Base-by-base conservation (phyloP, 2,329 filamentous ascomycete species). In the Phaeosphaeria sp. region DNA sequence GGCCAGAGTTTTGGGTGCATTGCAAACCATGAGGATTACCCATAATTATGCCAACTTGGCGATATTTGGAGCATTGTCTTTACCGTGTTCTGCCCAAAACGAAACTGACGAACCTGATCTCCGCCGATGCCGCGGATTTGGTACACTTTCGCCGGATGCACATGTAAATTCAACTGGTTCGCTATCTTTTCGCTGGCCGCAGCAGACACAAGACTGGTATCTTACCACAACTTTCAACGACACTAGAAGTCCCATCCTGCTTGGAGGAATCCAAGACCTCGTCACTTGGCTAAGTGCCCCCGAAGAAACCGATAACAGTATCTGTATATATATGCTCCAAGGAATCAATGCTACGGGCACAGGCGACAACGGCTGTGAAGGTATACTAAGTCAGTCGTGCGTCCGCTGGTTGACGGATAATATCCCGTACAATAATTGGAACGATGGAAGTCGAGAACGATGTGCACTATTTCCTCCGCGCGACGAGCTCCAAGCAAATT, bases 201-300 rank as follows among this genome's bases (percentile, higher is more conserved):
- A 46, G 1, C 18, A 11, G 17, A 25, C 39, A 1, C 9, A 22
- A 30, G 51, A 54, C 44, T 54, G 51, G 51, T 48, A 54, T 11
- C n/a, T 54, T 1, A 47, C 51, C 2, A 46, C 44, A 3, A 42
- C 51, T 27, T 23, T 54, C 6, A 54, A 54, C 33, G 51, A 54
- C 17, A 54, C 51, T 1, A 30, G 51, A 11, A 18, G 39, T 20
- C 51, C 51, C 1, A 17, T 48, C 1, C 44, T 54, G 1, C 27
- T 48, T 4, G n/a, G 6, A 15, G 10, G 17, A 39, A 23, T 54
- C 20, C 51, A 54, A n/a, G 51, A 54, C 18, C 9, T 54, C 3
- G 39, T 41, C 22, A 44, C 43, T 18, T 54, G 47, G 20, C n/a
- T 54, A n/a, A 54, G 51, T 21, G 51, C 30, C 3, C 43, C 51